Evolutionary conservation across 306 rosid genomes (phyloP).

Genomic region (Vicia sativa): DNA sequence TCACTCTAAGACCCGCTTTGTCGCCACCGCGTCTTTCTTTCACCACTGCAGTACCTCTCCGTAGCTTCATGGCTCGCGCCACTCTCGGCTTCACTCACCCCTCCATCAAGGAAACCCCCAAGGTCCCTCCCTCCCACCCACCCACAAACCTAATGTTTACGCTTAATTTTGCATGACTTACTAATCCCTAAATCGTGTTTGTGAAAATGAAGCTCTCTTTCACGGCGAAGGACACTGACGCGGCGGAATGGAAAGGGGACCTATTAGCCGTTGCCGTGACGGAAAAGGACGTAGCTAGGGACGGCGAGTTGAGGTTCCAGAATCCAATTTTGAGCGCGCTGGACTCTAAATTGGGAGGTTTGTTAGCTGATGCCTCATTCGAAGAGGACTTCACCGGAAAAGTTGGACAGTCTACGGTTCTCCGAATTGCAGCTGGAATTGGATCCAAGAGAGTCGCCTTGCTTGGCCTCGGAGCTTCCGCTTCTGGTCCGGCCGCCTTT

Average conservation of each 20-base stretch:
- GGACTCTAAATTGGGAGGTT: constrained; percentile 70
- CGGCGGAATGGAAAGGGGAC: constrained; percentile 86
- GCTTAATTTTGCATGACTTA: not conserved
- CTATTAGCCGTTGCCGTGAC: constrained; percentile 79
- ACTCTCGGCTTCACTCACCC: constrained; percentile 89
- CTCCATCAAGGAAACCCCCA: constrained; percentile 46
- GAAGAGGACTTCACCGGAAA: constrained; percentile 90
- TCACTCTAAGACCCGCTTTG: constrained; percentile 25
- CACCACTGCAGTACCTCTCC: constrained; percentile 38
- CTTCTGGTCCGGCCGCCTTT: constrained; percentile 50
- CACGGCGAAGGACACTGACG: constrained; percentile 71
- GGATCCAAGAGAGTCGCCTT: constrained; percentile 75
- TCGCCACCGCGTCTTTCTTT: constrained; percentile 40
- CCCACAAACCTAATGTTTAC: not conserved
- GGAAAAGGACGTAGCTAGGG: constrained; percentile 69
- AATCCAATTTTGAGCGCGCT: constrained; percentile 65
- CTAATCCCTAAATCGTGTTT: constrained; percentile 25
- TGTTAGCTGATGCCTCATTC: constrained; percentile 68
- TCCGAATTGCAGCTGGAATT: constrained; percentile 68
- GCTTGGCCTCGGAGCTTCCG: constrained; percentile 72
- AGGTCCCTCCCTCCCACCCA: constrained; percentile 34
- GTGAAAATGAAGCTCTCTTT: constrained; percentile 60
- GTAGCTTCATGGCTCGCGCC: constrained; percentile 69
- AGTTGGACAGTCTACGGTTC: constrained; percentile 72
- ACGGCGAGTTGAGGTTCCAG: constrained; percentile 60